These are phyloP conservation scores for Chionographis japonica DNA, from an alignment of 106 monocot genomes.

Conservation along the genomic window DNA sequence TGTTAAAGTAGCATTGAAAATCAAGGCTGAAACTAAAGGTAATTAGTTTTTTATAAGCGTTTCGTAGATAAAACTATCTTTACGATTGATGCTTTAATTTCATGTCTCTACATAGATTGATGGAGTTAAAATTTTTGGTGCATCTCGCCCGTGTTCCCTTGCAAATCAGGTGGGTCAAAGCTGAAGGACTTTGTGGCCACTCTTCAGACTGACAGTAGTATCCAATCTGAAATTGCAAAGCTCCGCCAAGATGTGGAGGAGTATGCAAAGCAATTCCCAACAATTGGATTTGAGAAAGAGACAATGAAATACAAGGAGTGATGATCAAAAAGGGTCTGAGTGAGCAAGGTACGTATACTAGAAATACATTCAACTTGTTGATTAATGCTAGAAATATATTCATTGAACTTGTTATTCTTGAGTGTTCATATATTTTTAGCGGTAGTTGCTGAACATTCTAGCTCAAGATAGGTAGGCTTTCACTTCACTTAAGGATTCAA, in stretches of 20 bases:
- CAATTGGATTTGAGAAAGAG: slow-evolving; percentile 95
- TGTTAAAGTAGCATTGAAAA: slow-evolving; percentile 69
- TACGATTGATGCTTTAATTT: background rate
- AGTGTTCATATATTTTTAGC: too few species aligned
- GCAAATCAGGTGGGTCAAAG: slow-evolving; percentile 68
- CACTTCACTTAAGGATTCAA: too few species aligned
- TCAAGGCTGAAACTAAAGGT: slow-evolving; percentile 82
- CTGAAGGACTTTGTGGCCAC: slow-evolving; percentile 90
- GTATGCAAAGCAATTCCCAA: slow-evolving; percentile 94
- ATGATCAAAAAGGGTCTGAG: slow-evolving; percentile 5
- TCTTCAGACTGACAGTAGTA: slow-evolving; percentile 40
- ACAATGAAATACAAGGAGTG: slow-evolving; percentile 84
- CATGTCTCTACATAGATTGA: background rate
- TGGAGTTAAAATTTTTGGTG: background rate
- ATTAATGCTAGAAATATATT: too few species aligned
- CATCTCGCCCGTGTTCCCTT: background rate
- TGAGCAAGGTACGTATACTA: background rate
- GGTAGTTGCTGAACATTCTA: too few species aligned
- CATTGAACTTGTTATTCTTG: too few species aligned
- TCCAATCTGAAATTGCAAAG: slow-evolving; percentile 81
- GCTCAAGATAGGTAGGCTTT: too few species aligned
- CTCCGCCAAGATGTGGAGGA: slow-evolving; percentile 88
- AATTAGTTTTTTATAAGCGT: background rate
- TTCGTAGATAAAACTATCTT: background rate
- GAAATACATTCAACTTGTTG: background rate